Evolutionary conservation across 2,329 filamentous ascomycete species (phyloP).

Genomic region (Rugonectria rugulosa): DNA sequence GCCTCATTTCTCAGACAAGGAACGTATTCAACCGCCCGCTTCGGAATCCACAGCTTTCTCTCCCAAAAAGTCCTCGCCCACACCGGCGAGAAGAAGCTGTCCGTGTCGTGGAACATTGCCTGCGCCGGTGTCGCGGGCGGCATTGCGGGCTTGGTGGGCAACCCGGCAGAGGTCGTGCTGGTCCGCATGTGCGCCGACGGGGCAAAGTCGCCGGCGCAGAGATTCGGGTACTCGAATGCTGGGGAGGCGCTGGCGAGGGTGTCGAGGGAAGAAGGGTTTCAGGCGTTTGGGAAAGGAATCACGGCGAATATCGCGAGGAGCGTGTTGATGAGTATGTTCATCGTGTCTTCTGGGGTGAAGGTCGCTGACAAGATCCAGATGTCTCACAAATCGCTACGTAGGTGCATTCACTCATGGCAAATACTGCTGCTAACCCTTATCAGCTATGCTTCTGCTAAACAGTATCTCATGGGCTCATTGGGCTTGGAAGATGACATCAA

Average conservation of each 20-base stretch:
- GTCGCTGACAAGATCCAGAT: constrained; percentile 39
- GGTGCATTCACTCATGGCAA: constrained; percentile 9
- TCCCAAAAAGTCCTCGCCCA: constrained; percentile 38
- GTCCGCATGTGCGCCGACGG: constrained; percentile 57
- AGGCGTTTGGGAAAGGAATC: constrained; percentile 48
- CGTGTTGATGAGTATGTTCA: constrained; percentile 51
- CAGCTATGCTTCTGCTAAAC: constrained; percentile 46
- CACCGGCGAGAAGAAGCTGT: constrained; percentile 41
- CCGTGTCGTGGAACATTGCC: constrained; percentile 44
- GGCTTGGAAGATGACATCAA: constrained; percentile 47
- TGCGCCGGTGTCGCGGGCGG: constrained; percentile 52
- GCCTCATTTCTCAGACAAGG: constrained; percentile 54
- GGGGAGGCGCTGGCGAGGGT: constrained; percentile 39
- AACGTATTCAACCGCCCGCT: constrained; percentile 54
- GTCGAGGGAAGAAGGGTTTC: constrained; percentile 48
- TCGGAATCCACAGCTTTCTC: constrained; percentile 50
- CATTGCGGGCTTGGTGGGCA: constrained; percentile 53
- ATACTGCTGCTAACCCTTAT: neutral
- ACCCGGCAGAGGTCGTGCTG: constrained; percentile 53
- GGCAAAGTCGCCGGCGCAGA: constrained; percentile 45
- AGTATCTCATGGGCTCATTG: constrained; percentile 38
- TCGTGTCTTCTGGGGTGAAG: accelerated
- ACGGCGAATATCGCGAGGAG: constrained; percentile 51
- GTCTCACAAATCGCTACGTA: constrained; percentile 55
- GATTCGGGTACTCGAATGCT: constrained; percentile 50